A percentile compares a stretch with the other conserved stretches of the same genome.
Evolutionary conservation across 345 rosid species (phyloP).

Genomic region (Anastatica hierochuntica): DNA sequence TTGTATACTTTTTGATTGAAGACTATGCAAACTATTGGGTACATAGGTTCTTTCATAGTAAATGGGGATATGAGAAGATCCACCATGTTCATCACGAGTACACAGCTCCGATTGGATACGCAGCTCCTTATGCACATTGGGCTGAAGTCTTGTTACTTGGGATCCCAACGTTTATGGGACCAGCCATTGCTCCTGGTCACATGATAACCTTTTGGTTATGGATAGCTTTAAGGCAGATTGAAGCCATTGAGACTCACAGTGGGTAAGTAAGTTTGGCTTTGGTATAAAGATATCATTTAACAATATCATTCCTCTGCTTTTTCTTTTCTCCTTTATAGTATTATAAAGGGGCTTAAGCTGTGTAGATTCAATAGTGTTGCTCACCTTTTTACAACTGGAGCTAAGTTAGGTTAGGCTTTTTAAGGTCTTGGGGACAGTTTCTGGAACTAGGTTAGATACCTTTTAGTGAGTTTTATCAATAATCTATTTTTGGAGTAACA

Average conservation of each 20-base stretch:
- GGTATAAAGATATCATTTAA: neutral
- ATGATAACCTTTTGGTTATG: slow-evolving; percentile 75
- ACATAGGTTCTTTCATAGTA: slow-evolving; percentile 69
- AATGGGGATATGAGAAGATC: slow-evolving; percentile 93
- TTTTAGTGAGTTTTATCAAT: neutral
- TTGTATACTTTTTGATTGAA: slow-evolving; percentile 71
- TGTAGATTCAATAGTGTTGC: slow-evolving; percentile 29
- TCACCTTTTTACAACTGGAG: slow-evolving; percentile 23
- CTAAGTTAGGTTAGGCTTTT: slow-evolving; percentile 19
- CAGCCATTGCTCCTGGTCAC: slow-evolving; percentile 88
- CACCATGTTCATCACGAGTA: slow-evolving; percentile 75
- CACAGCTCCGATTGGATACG: slow-evolving; percentile 72
- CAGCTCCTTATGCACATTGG: slow-evolving; percentile 96
- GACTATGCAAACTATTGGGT: slow-evolving; percentile 88
- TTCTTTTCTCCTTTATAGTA: slow-evolving; percentile 16
- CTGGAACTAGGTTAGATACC: neutral
- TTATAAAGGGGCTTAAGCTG: slow-evolving; percentile 14
- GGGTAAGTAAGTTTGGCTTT: slow-evolving; percentile 51
- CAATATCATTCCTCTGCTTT: neutral
- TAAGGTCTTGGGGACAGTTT: neutral
- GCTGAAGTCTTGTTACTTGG: slow-evolving; percentile 80
- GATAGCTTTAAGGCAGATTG: slow-evolving; percentile 71
- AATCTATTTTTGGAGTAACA: slow-evolving; percentile 11
- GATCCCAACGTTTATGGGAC: slow-evolving; percentile 87
- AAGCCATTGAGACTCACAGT: slow-evolving; percentile 77